A percentile compares a stretch with the other conserved stretches of the same genome.
Evolutionary conservation across 1,139 yeast genomes (phyloP).

Genomic region (Geotrichum klebahnii): DNA sequence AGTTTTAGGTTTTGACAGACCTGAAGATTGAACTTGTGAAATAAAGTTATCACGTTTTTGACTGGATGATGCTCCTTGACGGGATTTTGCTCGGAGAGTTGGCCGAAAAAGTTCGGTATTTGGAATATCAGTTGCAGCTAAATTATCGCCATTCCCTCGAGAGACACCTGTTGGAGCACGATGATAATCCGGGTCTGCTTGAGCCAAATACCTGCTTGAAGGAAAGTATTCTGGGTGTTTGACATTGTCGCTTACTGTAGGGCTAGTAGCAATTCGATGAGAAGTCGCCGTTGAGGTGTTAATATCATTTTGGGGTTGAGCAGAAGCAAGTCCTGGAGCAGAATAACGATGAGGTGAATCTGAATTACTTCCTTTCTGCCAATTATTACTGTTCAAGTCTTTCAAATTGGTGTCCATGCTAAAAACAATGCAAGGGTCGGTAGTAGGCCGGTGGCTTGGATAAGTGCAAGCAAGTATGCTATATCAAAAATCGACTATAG

Average conservation of each 20-base stretch:
- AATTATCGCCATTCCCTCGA: background rate
- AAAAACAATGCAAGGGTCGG: too few species aligned
- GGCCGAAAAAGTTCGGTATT: background rate
- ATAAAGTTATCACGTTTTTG: background rate
- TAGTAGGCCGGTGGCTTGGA: too few species aligned
- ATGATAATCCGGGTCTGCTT: slow-evolving; percentile 2
- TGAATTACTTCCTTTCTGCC: background rate
- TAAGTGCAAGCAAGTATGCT: too few species aligned
- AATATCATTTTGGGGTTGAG: background rate
- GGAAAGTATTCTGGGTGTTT: background rate
- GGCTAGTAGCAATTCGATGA: background rate
- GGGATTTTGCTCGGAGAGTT: background rate
- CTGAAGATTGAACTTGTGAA: background rate
- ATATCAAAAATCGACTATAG: too few species aligned
- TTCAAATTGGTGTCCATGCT: too few species aligned
- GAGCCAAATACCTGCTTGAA: background rate
- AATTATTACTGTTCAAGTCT: too few species aligned
- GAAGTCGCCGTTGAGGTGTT: background rate
- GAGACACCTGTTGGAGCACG: background rate
- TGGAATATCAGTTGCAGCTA: background rate
- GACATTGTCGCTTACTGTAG: background rate
- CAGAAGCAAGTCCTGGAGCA: background rate
- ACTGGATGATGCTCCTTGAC: background rate
- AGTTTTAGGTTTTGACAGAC: too few species aligned
- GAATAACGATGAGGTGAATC: background rate